Conservation (phyloP, 257 asterid genomes). For the Fraxinus cuspidata region DNA sequence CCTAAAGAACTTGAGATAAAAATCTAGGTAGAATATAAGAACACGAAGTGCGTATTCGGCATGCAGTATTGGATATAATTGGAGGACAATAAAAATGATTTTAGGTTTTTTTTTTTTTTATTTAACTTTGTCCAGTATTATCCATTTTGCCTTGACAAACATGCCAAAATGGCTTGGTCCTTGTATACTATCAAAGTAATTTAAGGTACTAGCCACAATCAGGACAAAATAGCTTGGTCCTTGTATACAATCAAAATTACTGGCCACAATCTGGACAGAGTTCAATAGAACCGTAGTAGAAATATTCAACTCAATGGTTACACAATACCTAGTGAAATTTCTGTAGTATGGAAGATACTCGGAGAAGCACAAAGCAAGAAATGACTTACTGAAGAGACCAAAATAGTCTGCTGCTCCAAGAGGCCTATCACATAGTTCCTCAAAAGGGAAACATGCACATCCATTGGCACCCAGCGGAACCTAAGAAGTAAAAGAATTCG, state of each 20-base stretch:
- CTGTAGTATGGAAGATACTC: background rate
- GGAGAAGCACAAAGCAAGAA: background rate
- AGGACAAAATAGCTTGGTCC: no score
- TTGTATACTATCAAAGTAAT: background rate
- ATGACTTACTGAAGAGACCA: background rate
- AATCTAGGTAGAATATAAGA: background rate
- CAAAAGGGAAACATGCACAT: constrained; percentile 83
- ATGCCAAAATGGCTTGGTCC: background rate
- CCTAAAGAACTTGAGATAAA: background rate
- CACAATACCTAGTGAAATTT: background rate
- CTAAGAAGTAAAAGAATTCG: constrained; percentile 35
- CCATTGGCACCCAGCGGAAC: constrained; percentile 85
- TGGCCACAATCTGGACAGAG: background rate
- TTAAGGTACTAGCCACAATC: no score
- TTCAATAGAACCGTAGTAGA: background rate
- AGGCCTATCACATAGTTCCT: constrained; percentile 88
- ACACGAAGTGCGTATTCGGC: background rate
- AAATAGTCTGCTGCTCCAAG: constrained; percentile 99
- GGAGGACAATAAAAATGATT: background rate
- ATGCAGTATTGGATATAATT: background rate
- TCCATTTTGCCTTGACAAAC: background rate
- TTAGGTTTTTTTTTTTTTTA: background rate
- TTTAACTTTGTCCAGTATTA: background rate
- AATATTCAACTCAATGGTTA: background rate
- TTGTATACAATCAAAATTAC: background rate